Base-by-base conservation (phyloP, 257 asterid species). In the Solanum piurae region DNA sequence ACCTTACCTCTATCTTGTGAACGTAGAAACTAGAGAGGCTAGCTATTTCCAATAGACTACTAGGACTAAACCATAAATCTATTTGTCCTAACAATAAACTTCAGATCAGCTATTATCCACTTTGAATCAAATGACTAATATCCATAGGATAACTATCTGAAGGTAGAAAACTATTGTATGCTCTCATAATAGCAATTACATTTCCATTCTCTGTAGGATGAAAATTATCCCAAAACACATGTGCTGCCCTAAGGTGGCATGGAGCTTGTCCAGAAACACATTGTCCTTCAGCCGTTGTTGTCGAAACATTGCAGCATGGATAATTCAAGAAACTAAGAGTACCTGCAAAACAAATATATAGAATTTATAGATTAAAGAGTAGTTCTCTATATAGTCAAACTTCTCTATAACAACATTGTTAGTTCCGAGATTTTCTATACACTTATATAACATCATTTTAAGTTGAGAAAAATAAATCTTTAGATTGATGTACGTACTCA, bases 121-220 rank as follows among this genome's bases (percentile, higher is more conserved):
- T 27, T 31, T 66, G 34, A 66, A 66, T 25, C 86, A 31, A 92
- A 90, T 60, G 88, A 16, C 33, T 75, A 68, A 93, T 92, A 68
- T 88, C 93, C 23, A 85, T 18, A 0, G 95, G 95, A 80, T 40
- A 76, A 1, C 90, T 92, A 69, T 93, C 95, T 0, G 76, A 5
- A 5, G 92, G 92, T 16, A 55, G 8, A 1, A 74, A 11, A 12
- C 90, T 86, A 4, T 2, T 49, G 87, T 88, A 90, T 27, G 92
- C 73, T 88, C 95, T 91, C 18, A 84, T 11, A 34, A 94, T 86
- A 12, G 88, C 40, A 12, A 3, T 37, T 1, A 1, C 3, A 46
- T 68, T 79, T 27, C 36, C 55, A 34, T 66, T n/a, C 71, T 84
- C 88, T 2, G 93, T 91, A 0, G 92, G 88, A 86, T 93, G 94